Evolutionary conservation across 108 stramenopile genomes (phyloP), one percentile per base, ranked within the genome.

Genomic region (Schizochytrium sp.): DNA sequence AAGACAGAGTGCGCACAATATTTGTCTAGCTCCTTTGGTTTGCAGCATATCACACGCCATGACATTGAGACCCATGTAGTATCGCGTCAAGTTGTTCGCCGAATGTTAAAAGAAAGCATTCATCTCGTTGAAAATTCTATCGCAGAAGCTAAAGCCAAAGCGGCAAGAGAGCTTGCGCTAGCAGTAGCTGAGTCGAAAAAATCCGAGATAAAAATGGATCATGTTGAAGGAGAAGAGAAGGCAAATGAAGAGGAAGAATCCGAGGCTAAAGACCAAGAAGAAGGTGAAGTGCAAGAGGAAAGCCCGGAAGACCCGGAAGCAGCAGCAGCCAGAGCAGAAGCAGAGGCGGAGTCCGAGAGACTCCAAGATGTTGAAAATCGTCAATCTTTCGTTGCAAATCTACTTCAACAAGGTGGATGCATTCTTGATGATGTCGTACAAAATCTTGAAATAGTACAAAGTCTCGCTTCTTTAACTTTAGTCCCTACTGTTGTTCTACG

Each of bases 31-130:
- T 55, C 47, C 7, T 55, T 83, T 83, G 50, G 76, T 5, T 53
- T 83, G 15, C 76, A 40, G n/a, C 19, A 5, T 5, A 5, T 83
- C 15, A n/a, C 47, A 5, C 76, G 53, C 10, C 28, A 38, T 17
- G 15, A 83, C 28, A 8, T 83, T n/a, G 76, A 83, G 38, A 28
- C 47, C 10, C 53, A 83, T 50, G 76, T 83, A 5, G 76, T n/a
- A 17, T 5, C 76, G 12, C 76, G 76, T 28, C 50, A 40, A 42
- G n/a, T 55, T 10, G 76, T 53, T 10, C 47, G 76, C 12, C 15
- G 38, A n/a, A 28, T 53, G 17, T 5, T 49, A 40, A 5, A 15
- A 7, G 76, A 83, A 53, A 40, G 53, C 0, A 50, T 10, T n/a
- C 76, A 55, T 5, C 47, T 17, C 38, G 76, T 28, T n/a, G 47